Percentiles rank a stretch among this genome's conserved stretches.
Evolutionary conservation across 2,329 filamentous ascomycete species (phyloP).

Genomic region (Geosmithia putterillii): DNA sequence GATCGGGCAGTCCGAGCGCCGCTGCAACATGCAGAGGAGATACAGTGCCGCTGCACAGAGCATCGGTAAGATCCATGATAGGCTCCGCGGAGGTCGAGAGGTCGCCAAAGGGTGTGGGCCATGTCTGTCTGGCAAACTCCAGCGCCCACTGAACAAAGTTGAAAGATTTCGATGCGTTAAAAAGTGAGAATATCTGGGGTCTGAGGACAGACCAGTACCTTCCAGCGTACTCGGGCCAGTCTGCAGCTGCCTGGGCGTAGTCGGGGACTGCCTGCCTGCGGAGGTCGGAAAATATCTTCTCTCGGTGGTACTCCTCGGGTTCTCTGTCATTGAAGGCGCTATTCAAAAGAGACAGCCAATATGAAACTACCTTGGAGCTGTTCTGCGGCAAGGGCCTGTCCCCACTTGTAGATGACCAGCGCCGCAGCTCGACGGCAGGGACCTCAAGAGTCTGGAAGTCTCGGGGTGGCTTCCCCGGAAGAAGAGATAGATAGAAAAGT

Average conservation of each 20-base stretch:
- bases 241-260: slow-evolving; percentile 12
- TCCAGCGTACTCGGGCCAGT: slow-evolving; percentile 14
- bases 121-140: slow-evolving; percentile 17
- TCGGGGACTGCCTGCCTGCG: slow-evolving; percentile 10
- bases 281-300: slow-evolving; percentile 7
- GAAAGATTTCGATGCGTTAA: slow-evolving; percentile 10
- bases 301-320: slow-evolving; percentile 1
- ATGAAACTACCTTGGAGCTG: neutral
- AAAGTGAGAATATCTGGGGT: slow-evolving; percentile 14
- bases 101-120: slow-evolving; percentile 11
- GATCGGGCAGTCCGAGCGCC: slow-evolving; percentile 14
- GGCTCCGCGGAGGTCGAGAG: slow-evolving; percentile 9
- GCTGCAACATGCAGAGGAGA: slow-evolving; percentile 21
- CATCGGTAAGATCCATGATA: slow-evolving; percentile 15
- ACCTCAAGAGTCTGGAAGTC: neutral
- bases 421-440: neutral
- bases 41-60: slow-evolving; percentile 13
- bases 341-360: slow-evolving; percentile 1
- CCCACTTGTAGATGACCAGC: neutral
- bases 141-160: slow-evolving; percentile 23
- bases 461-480: neutral
- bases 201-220: slow-evolving; percentile 14
- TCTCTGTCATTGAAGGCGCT: neutral
- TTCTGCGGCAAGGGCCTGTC: neutral
- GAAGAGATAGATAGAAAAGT: neutral